These are phyloP conservation scores for Chalaropsis thielavioides DNA, from an alignment of 2,329 filamentous ascomycete genomes.

Conservation along the genomic window DNA sequence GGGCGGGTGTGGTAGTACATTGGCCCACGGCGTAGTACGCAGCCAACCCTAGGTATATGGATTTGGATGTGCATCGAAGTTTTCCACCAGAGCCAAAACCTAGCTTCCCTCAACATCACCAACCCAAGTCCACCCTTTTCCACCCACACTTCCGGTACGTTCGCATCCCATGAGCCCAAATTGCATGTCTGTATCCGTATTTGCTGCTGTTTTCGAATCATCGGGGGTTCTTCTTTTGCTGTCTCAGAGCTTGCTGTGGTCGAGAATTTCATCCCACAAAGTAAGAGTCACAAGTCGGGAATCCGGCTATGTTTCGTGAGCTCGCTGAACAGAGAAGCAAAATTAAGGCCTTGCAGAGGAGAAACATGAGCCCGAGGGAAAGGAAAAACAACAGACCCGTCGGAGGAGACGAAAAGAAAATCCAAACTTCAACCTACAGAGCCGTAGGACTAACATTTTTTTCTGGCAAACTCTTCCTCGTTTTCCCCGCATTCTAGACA, in stretches of 20 bases:
- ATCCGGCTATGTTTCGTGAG: neutral
- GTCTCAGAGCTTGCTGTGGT: neutral
- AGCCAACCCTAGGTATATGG: constrained; percentile 16
- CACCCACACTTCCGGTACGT: constrained; percentile 7
- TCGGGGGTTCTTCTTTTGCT: neutral
- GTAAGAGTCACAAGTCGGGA: neutral
- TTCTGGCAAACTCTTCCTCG: neutral
- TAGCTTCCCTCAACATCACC: constrained; percentile 15
- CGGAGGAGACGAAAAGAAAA: neutral
- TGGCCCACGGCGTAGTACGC: neutral
- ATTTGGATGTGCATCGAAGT: constrained; percentile 14
- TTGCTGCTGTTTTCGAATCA: neutral
- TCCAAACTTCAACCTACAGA: neutral
- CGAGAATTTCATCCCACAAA: constrained; percentile 6
- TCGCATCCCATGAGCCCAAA: neutral
- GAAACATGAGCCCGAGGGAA: neutral
- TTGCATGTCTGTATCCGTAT: neutral
- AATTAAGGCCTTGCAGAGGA: constrained; percentile 11
- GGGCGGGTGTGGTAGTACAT: neutral
- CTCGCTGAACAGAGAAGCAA: neutral
- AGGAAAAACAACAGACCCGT: neutral
- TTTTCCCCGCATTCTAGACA: neutral
- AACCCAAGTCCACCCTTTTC: neutral
- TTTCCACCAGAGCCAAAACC: constrained; percentile 17
- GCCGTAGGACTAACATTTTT: neutral